Conservation (phyloP, 106 monocot genomes). For the Apostasia ramifera region DNA sequence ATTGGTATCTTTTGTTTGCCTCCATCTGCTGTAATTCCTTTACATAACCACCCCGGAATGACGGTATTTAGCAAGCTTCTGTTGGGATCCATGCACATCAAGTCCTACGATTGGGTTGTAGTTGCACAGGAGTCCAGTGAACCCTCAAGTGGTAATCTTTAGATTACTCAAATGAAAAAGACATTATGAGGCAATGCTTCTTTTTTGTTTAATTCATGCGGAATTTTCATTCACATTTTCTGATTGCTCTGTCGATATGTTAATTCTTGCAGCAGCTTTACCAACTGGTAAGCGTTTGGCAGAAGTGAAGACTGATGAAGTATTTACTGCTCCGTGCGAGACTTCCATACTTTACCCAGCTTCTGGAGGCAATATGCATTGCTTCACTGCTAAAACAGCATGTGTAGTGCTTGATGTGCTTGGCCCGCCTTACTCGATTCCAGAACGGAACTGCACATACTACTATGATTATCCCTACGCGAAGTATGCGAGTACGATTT, state of each 20-base stretch:
- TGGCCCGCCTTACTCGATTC: conserved; percentile 70
- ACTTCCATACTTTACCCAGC: conserved; percentile 82
- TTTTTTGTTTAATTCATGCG: background rate
- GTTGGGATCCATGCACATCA: conserved; percentile 84
- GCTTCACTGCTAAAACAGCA: conserved; percentile 61
- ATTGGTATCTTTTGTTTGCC: conserved; percentile 80
- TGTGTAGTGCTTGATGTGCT: conserved; percentile 89
- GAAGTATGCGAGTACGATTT: conserved; percentile 33
- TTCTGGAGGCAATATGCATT: conserved; percentile 81
- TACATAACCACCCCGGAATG: conserved; percentile 95
- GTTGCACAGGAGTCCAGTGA: conserved; percentile 4
- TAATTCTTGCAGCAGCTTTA: conserved; percentile 11
- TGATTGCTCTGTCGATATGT: background rate
- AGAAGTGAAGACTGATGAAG: conserved; percentile 43
- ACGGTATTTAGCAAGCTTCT: conserved; percentile 93
- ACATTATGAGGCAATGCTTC: background rate
- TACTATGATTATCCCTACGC: conserved; percentile 47
- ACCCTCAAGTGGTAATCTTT: conserved; percentile 16
- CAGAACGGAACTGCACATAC: conserved; percentile 75
- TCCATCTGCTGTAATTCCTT: conserved; percentile 55
- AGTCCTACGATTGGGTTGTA: conserved; percentile 78
- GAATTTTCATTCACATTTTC: background rate
- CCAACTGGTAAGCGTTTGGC: conserved; percentile 31
- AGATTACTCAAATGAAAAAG: background rate
- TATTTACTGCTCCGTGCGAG: conserved; percentile 61